These are phyloP conservation scores for Blastobotrys attinorum DNA, from an alignment of 805 yeast genomes.

Conservation along the genomic window DNA sequence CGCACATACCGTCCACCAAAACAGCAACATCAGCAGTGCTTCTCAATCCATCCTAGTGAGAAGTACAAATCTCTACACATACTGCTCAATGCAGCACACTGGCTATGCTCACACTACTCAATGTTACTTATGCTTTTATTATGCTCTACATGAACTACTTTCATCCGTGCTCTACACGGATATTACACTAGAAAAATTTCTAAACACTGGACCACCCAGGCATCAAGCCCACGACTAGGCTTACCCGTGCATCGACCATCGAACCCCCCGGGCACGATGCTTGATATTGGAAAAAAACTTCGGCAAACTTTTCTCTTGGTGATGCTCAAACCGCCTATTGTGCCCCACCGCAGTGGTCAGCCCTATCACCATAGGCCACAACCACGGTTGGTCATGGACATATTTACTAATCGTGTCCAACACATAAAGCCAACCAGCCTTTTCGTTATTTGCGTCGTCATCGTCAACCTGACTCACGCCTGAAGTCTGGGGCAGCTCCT, in stretches of 20 bases:
- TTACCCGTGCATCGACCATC: not conserved
- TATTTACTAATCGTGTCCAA: conserved; percentile 5
- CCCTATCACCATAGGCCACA: conserved; percentile 14
- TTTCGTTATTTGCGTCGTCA: conserved; percentile 17
- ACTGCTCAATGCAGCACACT: too few species aligned
- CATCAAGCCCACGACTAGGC: too few species aligned
- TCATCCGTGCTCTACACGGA: too few species aligned
- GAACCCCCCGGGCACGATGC: not conserved
- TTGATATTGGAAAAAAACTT: conserved; percentile 3
- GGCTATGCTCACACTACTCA: too few species aligned
- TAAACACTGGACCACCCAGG: too few species aligned
- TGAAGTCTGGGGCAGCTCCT: not conserved
- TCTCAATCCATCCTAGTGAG: too few species aligned
- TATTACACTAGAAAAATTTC: too few species aligned
- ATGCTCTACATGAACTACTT: too few species aligned
- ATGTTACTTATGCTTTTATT: too few species aligned
- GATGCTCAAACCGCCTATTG: conserved; percentile 9
- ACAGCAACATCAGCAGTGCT: too few species aligned
- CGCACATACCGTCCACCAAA: too few species aligned
- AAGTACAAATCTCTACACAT: too few species aligned
- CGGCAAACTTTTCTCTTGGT: conserved; percentile 4
- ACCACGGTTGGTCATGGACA: conserved; percentile 2
- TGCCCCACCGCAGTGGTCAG: conserved; percentile 11
- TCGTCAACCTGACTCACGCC: conserved; percentile 7
- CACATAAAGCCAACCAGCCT: conserved; percentile 18